Base-by-base conservation (phyloP, 495 filamentous ascomycete genomes). In the Trichocladium uniseriatum region DNA sequence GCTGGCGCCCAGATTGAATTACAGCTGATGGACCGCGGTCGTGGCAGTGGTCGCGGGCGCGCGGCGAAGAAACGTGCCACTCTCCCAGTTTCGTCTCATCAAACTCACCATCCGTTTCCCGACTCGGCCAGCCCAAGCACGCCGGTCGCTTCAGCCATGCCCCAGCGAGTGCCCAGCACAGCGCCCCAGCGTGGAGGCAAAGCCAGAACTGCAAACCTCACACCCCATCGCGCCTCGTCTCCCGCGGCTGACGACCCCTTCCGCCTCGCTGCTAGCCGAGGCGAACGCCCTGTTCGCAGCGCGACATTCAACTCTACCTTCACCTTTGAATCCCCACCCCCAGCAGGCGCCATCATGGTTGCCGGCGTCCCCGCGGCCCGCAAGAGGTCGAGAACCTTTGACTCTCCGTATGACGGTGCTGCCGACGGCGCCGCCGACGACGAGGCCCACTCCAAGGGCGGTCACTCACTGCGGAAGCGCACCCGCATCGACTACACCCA, bases 401-500 rank as follows among this genome's bases (percentile, higher is more conserved):
- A 67, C 45, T 44, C 50, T 11, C 49, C 64, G 4, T 53, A 58
- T 18, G 57, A 57, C n/a, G 52, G 44, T 27, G 52, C 40, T 34
- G n/a, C n/a, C n/a, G 24, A 27, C 8, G 24, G 24, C 24, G 24
- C 24, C 4, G 52, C 55, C 13, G 61, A 63, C 10, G 60, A 61
- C 22, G 69, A 73, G 28, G 67, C 60, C 34, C 50, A 56, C 42
- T 63, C 65, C 22, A 72, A 62, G 45, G 71, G 71, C 29, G 72
- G 72, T n/a, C 72, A 72, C 51, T 71, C 68, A 0, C 61, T 76
- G 6, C 58, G 72, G 51, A 74, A 69, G 54, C 65, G 72, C 18
- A 53, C 67, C 16, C 69, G 67, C 27, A 59, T 74, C 16, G 69
- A 76, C 39, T 76, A 74, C 55, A 67, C 66, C 9, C 65, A 70